These are phyloP conservation scores for Hypomyces rosellus DNA, from an alignment of 2,329 filamentous ascomycete genomes.

Conservation along the genomic window DNA sequence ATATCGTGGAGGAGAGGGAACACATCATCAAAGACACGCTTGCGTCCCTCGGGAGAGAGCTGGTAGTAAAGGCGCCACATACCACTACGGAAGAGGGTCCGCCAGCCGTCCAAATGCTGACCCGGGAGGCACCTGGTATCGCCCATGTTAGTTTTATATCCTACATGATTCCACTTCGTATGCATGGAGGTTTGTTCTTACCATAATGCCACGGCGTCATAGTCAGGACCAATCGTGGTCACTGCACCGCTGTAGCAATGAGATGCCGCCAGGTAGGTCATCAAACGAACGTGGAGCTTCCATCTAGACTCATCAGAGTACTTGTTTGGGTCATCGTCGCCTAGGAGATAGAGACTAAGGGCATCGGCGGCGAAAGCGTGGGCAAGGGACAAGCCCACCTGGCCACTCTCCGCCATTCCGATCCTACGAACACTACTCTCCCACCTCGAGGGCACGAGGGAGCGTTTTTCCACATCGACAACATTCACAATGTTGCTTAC, in stretches of 20 bases:
- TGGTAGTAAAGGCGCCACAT: constrained; percentile 73
- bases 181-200: constrained; percentile 34
- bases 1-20: constrained; percentile 67
- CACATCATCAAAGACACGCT: constrained; percentile 72
- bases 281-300: constrained; percentile 69
- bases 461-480: constrained; percentile 23
- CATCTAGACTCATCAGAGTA: constrained; percentile 63
- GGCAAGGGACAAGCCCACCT: constrained; percentile 65
- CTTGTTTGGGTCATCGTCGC: constrained; percentile 59
- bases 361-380: constrained; percentile 73
- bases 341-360: constrained; percentile 67
- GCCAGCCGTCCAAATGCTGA: constrained; percentile 64
- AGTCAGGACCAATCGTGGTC: constrained; percentile 67
- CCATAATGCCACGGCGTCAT: constrained; percentile 75
- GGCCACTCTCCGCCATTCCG: constrained; percentile 60
- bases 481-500: constrained; percentile 13
- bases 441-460: constrained; percentile 48
- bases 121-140: constrained; percentile 37
- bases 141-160: background rate
- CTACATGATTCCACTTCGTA: background rate
- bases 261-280: constrained; percentile 71
- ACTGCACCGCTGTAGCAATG: constrained; percentile 70
- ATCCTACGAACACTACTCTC: constrained; percentile 56
- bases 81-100: constrained; percentile 65
- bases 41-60: constrained; percentile 64